phyloP scores from a whole-genome alignment of 805 yeast species.

The Zygosaccharomyces rouxii region DNA sequence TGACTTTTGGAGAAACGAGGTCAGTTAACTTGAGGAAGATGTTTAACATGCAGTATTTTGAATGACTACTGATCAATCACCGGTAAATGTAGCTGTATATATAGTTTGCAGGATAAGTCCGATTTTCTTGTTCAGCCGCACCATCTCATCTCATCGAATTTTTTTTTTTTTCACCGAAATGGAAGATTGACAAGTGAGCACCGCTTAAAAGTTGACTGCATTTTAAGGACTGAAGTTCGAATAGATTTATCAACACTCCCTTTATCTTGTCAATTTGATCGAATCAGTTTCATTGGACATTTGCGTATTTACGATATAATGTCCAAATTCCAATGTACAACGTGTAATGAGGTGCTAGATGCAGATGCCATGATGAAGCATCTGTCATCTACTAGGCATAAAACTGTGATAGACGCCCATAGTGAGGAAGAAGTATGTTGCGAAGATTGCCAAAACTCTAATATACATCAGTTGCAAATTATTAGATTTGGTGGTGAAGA shows the following conservation, averaged over 20 bases:
- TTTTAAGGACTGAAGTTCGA: neutral
- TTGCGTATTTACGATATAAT: neutral
- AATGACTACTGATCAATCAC: slow-evolving; percentile 13
- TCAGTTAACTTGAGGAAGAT: slow-evolving; percentile 38
- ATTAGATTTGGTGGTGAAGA: slow-evolving; percentile 53
- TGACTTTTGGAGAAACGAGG: slow-evolving; percentile 46
- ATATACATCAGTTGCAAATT: slow-evolving; percentile 49
- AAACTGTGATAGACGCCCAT: slow-evolving; percentile 36
- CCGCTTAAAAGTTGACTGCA: neutral
- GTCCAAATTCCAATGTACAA: slow-evolving; percentile 40
- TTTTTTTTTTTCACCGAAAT: neutral
- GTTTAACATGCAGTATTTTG: slow-evolving; percentile 28
- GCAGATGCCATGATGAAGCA: slow-evolving; percentile 48
- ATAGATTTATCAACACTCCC: neutral
- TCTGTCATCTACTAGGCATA: slow-evolving; percentile 50
- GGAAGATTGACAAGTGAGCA: neutral
- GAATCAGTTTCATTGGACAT: neutral
- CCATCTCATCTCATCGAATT: neutral
- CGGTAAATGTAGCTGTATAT: neutral
- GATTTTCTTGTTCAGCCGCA: neutral
- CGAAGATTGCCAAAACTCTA: slow-evolving; percentile 52
- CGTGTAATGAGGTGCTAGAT: slow-evolving; percentile 39
- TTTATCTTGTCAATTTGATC: neutral
- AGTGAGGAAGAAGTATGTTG: slow-evolving; percentile 46
- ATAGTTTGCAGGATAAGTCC: neutral